phyloP scores from a whole-genome alignment of 352 stramenopile species.

The Saprolegnia parasitica region DNA sequence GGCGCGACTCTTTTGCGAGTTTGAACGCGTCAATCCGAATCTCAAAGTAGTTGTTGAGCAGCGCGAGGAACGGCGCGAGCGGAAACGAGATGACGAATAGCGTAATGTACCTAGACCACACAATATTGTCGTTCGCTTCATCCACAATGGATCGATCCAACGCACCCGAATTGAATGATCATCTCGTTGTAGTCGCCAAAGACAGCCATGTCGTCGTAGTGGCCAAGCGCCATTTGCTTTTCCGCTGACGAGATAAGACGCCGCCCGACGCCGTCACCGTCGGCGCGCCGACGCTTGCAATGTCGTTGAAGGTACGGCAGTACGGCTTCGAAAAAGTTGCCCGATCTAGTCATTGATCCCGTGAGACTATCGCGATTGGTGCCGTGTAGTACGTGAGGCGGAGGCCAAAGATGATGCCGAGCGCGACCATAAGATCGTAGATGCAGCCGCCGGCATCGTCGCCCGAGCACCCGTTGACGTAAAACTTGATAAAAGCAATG shows the following conservation, averaged over 20 bases:
- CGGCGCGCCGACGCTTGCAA: constrained; percentile 27
- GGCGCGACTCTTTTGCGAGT: constrained; percentile 63
- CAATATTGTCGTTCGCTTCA: background rate
- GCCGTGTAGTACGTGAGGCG: constrained; percentile 50
- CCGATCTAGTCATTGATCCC: no score
- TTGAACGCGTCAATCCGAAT: constrained; percentile 88
- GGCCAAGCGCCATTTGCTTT: constrained; percentile 53
- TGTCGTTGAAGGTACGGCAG: constrained; percentile 71
- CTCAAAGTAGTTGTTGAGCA: constrained; percentile 91
- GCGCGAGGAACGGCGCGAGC: constrained; percentile 80
- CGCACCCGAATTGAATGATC: constrained; percentile 75
- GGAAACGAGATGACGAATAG: constrained; percentile 92
- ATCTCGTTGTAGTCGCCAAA: constrained; percentile 87
- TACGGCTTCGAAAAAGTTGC: constrained; percentile 75
- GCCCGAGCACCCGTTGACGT: constrained; percentile 41
- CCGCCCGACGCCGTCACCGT: constrained; percentile 32
- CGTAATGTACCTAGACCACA: constrained; percentile 46
- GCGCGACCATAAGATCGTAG: constrained; percentile 68
- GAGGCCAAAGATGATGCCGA: constrained; percentile 74
- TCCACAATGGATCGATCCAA: background rate
- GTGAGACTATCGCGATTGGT: no score
- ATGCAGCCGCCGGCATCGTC: constrained; percentile 51
- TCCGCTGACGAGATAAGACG: constrained; percentile 50
- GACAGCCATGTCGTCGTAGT: constrained; percentile 68
- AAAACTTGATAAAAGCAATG: constrained; percentile 78